Percentiles rank a stretch among this genome's conserved stretches.
phyloP scores from a whole-genome alignment of 306 rosid species.

The barrel medic (Medicago truncatula) region MtrunA17r5.0-ANR NC_053047.1:8625001-8625500 shows the following conservation, averaged over 20 bases:
- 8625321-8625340: too few species aligned
- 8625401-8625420: too few species aligned
- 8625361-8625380: neutral
- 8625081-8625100: neutral
- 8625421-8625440: neutral
- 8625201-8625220: neutral
- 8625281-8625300: too few species aligned
- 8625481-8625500: neutral
- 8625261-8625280: too few species aligned
- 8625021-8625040: conserved; percentile 12
- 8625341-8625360: too few species aligned
- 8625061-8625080: neutral
- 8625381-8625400: neutral
- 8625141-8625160: neutral
- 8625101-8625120: neutral
- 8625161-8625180: neutral
- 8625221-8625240: neutral
- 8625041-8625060: conserved; percentile 11
- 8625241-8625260: neutral
- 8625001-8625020: conserved; percentile 16
- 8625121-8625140: too few species aligned
- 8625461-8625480: neutral
- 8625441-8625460: neutral
- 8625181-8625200: neutral
- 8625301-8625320: too few species aligned